A percentile compares a stretch with the other conserved stretches of the same genome.
phyloP scores from a whole-genome alignment of 2,329 filamentous ascomycete genomes.

The Cladosporium velox region DNA sequence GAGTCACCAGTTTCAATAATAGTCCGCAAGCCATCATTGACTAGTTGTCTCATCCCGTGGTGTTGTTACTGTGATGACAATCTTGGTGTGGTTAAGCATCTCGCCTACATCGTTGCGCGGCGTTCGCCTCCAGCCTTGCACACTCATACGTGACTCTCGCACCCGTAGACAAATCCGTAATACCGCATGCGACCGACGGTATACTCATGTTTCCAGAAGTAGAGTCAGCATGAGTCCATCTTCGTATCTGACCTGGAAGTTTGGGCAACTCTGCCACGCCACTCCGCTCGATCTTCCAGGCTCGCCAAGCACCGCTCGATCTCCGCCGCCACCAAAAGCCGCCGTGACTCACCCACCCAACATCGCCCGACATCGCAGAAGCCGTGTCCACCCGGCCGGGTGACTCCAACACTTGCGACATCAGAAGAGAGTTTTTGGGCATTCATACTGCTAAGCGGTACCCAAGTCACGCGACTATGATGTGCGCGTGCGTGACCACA shows the following conservation, averaged over 20 bases:
- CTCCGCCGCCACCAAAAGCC: background rate
- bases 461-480: conserved; percentile 12
- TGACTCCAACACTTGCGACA: conserved; percentile 14
- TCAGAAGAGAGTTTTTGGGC: conserved; percentile 6
- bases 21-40: background rate
- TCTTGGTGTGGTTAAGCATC: background rate
- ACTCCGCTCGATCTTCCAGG: background rate
- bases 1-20: background rate
- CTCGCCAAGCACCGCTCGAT: conserved; percentile 11
- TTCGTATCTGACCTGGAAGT: background rate
- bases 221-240: background rate
- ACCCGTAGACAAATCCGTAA: background rate
- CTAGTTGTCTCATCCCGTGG: background rate
- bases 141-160: background rate
- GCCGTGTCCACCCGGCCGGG: conserved; percentile 18
- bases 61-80: background rate
- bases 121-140: background rate
- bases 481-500: conserved; percentile 10
- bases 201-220: background rate
- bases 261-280: background rate
- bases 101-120: background rate
- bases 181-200: conserved; percentile 14
- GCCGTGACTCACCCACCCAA: background rate
- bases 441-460: background rate
- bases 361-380: conserved; percentile 18